phyloP scores from a whole-genome alignment of 2,329 filamentous ascomycete species.

The Botryotinia globosa region DNA sequence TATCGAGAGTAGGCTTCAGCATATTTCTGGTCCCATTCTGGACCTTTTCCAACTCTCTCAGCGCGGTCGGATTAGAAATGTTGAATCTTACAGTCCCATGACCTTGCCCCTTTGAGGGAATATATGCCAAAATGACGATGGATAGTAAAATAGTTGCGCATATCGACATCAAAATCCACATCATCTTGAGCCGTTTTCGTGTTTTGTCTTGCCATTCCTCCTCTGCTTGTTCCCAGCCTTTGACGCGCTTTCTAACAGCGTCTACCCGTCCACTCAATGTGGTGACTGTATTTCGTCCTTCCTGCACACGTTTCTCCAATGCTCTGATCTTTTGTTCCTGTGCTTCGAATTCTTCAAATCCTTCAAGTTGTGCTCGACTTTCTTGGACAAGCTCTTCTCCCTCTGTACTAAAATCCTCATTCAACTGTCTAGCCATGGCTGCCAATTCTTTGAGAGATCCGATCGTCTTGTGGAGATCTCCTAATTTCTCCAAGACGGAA shows the following conservation, averaged over 20 bases:
- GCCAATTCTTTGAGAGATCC: slow-evolving; percentile 65
- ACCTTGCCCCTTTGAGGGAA: slow-evolving; percentile 21
- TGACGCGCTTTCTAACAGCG: slow-evolving; percentile 60
- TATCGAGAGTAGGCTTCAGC: slow-evolving; percentile 24
- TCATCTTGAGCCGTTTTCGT: slow-evolving; percentile 57
- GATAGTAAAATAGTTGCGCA: slow-evolving; percentile 46
- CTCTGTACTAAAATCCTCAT: slow-evolving; percentile 58
- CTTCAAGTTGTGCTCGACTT: slow-evolving; percentile 51
- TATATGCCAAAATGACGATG: slow-evolving; percentile 40
- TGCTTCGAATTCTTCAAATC: slow-evolving; percentile 59
- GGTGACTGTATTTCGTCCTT: slow-evolving; percentile 58
- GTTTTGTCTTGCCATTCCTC: slow-evolving; percentile 66
- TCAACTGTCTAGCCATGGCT: slow-evolving; percentile 55
- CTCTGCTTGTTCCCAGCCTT: slow-evolving; percentile 66
- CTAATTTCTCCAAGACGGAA: slow-evolving; percentile 66
- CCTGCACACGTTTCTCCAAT: slow-evolving; percentile 59
- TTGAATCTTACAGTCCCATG: slow-evolving; percentile 24
- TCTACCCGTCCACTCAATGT: slow-evolving; percentile 62
- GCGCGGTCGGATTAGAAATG: slow-evolving; percentile 22
- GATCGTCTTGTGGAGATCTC: slow-evolving; percentile 62
- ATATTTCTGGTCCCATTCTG: slow-evolving; percentile 26
- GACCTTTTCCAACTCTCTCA: slow-evolving; percentile 28
- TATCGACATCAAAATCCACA: slow-evolving; percentile 59
- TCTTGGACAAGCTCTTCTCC: slow-evolving; percentile 59
- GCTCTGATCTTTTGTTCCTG: slow-evolving; percentile 62